Percentiles rank a stretch among this genome's conserved stretches.
These are phyloP conservation scores for Rhododendron molle DNA, from an alignment of 148 eudicot genomes.

Conservation along the genomic window DNA sequence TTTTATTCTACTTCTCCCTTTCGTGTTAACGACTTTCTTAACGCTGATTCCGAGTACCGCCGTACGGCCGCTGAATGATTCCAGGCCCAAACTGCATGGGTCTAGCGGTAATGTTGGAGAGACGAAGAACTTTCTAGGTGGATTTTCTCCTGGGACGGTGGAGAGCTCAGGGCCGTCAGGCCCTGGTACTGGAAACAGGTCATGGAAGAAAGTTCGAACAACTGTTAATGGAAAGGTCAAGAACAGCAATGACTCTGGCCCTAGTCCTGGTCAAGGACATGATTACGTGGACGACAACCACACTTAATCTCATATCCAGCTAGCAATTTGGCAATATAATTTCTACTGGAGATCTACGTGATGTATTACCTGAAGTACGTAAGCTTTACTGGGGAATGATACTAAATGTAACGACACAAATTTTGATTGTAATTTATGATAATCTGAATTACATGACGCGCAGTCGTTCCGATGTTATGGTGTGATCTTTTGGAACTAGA, in stretches of 20 bases:
- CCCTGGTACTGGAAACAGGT: background rate
- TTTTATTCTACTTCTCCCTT: background rate
- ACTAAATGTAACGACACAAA: background rate
- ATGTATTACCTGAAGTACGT: no score
- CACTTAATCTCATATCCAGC: background rate
- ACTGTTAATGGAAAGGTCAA: background rate
- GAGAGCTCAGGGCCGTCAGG: background rate
- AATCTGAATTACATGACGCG: background rate
- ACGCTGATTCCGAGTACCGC: background rate
- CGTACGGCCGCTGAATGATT: background rate
- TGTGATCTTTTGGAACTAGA: no score
- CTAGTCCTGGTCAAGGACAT: constrained; percentile 26
- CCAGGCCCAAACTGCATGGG: background rate
- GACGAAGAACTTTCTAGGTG: background rate
- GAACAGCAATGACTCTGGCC: constrained; percentile 1
- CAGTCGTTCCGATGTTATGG: background rate
- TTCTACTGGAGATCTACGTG: no score
- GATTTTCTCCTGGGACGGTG: background rate
- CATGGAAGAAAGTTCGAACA: background rate
- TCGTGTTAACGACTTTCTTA: background rate
- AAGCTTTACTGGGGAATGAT: no score
- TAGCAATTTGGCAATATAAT: background rate
- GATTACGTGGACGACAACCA: background rate
- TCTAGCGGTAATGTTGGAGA: background rate
- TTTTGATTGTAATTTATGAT: background rate